A percentile compares a stretch with the other conserved stretches of the same genome.
Evolutionary conservation across 1,284 basidiomycete genomes (phyloP).

Genomic region (Neolentinus lepideus): DNA sequence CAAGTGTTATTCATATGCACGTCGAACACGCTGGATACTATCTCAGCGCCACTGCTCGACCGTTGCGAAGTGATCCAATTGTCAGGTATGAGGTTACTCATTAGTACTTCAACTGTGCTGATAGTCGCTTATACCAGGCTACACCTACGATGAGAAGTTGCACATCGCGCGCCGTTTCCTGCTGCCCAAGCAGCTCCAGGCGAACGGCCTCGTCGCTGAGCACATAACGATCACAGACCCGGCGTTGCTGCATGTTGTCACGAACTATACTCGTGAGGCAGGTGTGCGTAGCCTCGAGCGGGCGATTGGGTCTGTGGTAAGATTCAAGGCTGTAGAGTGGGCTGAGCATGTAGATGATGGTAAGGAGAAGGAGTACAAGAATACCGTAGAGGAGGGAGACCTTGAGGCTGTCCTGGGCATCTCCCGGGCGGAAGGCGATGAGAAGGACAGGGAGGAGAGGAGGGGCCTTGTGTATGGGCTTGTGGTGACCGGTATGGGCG

Average conservation of each 20-base stretch:
- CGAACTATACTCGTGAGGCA: slow-evolving; percentile 80
- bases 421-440: slow-evolving; percentile 76
- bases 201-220: slow-evolving; percentile 55
- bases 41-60: slow-evolving; percentile 76
- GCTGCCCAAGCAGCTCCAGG: slow-evolving; percentile 75
- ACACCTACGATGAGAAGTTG: slow-evolving; percentile 88
- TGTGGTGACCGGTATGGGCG: slow-evolving; percentile 84
- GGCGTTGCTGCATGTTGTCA: slow-evolving; percentile 65
- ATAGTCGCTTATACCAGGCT: slow-evolving; percentile 44
- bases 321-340: slow-evolving; percentile 88
- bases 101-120: slow-evolving; percentile 18
- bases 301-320: slow-evolving; percentile 77
- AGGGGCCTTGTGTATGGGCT: slow-evolving; percentile 79
- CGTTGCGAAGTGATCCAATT: slow-evolving; percentile 69
- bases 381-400: slow-evolving; percentile 61
- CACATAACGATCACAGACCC: slow-evolving; percentile 59
- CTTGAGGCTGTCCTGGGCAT: slow-evolving; percentile 84
- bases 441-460: slow-evolving; percentile 62
- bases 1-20: slow-evolving; percentile 90
- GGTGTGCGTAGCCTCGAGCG: slow-evolving; percentile 91
- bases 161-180: slow-evolving; percentile 84
- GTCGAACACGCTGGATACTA: slow-evolving; percentile 81
- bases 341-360: slow-evolving; percentile 59
- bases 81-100: slow-evolving; percentile 33
- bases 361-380: slow-evolving; percentile 42